Evolutionary conservation across 106 monocot species (phyloP), one percentile per base, ranked within the genome.

Genomic region (Dendrobium catenatum): DNA sequence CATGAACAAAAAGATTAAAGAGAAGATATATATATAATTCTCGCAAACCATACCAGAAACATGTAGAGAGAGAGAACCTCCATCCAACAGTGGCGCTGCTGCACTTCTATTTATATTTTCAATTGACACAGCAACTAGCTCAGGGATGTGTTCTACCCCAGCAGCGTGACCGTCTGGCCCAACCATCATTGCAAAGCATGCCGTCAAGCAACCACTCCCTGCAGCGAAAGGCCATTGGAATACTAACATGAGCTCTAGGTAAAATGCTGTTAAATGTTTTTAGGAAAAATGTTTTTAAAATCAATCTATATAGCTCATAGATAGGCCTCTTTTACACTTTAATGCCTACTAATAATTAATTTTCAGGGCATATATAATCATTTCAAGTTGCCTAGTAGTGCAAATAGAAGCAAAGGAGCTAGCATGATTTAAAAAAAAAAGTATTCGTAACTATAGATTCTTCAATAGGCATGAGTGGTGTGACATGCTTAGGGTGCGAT

Each of bases 201-300:
- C 95, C 44, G 95, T 93, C 88, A 95, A 86, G 79, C 93, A 95
- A 18, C 95, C 95, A 81, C 88, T 86, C 58, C 95, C 95, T 95
- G 72, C 79, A 88, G 44, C 6, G 70, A 43, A 72, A 43, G 43
- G 20, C 70, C 17, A 27, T 11, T 20, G 10, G 13, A 70, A 4
- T n/a, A 44, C 43, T 18, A 74, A 43, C 37, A 42, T 44, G 43
- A 74, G 74, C 43, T 74, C 43, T 44, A n/a, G 40, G 40, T 44
- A 42, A 37, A 37, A 37, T 37, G 37, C 37, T 37, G 37, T 37
- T 37, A 37, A 37, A 37, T 37, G 2, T 37, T 37, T 37, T 37
- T 37, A 37, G 37, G 2, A 37, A 37, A 37, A 44, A 19, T 42
- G 68, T 19, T 5, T 19, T 22, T 16, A 19, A 61, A 61, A 61